phyloP scores from a whole-genome alignment of 768 basidiomycete genomes.

The Thelephora aurantiotincta region DNA sequence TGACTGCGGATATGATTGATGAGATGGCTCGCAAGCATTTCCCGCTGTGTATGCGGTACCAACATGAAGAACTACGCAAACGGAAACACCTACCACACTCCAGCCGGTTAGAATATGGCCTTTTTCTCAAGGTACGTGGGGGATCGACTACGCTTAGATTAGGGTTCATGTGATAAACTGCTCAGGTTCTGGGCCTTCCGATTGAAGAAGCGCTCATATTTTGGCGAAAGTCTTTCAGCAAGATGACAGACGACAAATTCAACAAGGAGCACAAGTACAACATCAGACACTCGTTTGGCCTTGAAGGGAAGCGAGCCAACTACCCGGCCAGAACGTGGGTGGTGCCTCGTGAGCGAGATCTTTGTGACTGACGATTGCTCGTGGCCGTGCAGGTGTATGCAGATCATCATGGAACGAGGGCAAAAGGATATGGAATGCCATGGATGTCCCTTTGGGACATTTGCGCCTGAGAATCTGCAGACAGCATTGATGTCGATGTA shows the following conservation, averaged over 20 bases:
- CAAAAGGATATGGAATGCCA: conserved; percentile 59
- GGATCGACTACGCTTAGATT: not conserved
- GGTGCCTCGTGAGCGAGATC: not conserved
- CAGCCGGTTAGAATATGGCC: conserved; percentile 78
- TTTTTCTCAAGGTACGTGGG: conserved; percentile 78
- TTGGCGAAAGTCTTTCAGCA: conserved; percentile 80
- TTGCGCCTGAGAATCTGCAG: conserved; percentile 69
- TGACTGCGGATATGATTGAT: conserved; percentile 93
- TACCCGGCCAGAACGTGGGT: conserved; percentile 83
- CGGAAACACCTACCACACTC: conserved; percentile 88
- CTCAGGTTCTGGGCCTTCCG: conserved; percentile 78
- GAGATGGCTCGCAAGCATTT: conserved; percentile 78
- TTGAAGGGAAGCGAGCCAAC: conserved; percentile 90
- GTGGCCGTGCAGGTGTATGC: conserved; percentile 54
- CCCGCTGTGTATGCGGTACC: conserved; percentile 88
- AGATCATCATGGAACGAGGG: conserved; percentile 58
- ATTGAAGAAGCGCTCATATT: conserved; percentile 89
- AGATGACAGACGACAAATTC: conserved; percentile 84
- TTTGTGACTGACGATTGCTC: not conserved
- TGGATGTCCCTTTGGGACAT: conserved; percentile 92
- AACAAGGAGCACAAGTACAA: conserved; percentile 98
- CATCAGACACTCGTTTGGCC: conserved; percentile 86
- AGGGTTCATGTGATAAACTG: not conserved
- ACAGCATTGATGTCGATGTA: conserved; percentile 60
- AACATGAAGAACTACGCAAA: conserved; percentile 64